These are phyloP conservation scores for Hsuehochloa calcarea DNA, from an alignment of 176 grass and related monocot genomes.

Conservation along the genomic window DNA sequence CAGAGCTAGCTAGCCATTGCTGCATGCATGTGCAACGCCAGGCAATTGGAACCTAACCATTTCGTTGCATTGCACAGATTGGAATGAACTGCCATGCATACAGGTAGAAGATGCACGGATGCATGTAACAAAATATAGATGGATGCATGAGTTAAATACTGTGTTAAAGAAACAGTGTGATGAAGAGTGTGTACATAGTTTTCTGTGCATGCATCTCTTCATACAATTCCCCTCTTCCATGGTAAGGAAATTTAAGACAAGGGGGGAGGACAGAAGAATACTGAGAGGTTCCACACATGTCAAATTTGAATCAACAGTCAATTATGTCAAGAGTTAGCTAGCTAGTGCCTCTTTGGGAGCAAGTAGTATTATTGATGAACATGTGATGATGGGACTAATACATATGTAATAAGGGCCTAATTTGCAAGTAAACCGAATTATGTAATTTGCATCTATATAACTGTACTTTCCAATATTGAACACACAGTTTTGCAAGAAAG, in stretches of 20 bases:
- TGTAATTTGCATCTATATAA: constrained; percentile 4
- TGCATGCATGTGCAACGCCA: constrained; percentile 14
- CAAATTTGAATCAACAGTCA: not conserved
- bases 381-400: constrained; percentile 27
- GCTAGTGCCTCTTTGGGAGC: not conserved
- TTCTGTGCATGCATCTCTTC: constrained; percentile 19
- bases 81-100: not conserved
- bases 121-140: not conserved
- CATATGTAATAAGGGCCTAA: not conserved
- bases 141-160: not conserved
- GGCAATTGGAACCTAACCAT: constrained; percentile 8
- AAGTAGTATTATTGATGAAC: not conserved
- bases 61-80: not conserved
- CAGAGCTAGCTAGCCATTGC: not conserved
- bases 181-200: not conserved
- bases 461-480: not conserved
- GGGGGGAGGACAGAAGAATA: not conserved
- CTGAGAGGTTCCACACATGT: not conserved
- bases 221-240: not conserved
- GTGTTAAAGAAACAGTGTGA: not conserved
- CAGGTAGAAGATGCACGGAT: constrained; percentile 16
- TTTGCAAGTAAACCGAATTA: not conserved
- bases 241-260: not conserved
- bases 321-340: not conserved
- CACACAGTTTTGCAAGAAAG: not conserved